Evolutionary conservation across 2,329 filamentous ascomycete species (phyloP).

Genomic region (Stemphylium beticola): DNA sequence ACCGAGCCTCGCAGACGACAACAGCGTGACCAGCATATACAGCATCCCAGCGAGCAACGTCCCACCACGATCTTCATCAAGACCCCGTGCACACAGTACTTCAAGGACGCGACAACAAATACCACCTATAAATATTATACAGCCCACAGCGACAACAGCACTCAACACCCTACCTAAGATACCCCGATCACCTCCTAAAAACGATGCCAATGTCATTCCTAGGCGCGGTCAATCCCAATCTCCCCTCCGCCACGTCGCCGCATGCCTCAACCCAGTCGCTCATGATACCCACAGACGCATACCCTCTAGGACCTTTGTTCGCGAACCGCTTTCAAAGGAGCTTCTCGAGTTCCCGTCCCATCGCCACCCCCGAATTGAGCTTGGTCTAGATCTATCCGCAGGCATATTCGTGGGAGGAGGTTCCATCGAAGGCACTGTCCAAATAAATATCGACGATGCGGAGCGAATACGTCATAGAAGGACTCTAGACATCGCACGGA

Average conservation of each 20-base stretch:
- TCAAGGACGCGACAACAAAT: constrained; percentile 29
- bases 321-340: constrained; percentile 54
- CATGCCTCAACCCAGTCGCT: constrained; percentile 50
- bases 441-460: constrained; percentile 56
- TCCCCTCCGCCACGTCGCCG: constrained; percentile 54
- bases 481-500: constrained; percentile 55
- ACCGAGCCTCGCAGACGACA: constrained; percentile 40
- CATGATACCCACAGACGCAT: constrained; percentile 52
- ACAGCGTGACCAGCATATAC: constrained; percentile 53
- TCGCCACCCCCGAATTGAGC: constrained; percentile 56
- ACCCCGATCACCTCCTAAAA: constrained; percentile 34
- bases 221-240: constrained; percentile 56
- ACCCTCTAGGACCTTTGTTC: constrained; percentile 58
- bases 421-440: constrained; percentile 59
- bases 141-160: constrained; percentile 21
- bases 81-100: constrained; percentile 32
- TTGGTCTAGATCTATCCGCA: constrained; percentile 58
- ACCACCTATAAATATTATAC: constrained; percentile 23
- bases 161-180: constrained; percentile 14
- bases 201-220: constrained; percentile 48
- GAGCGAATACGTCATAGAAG: constrained; percentile 53
- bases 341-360: constrained; percentile 58
- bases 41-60: constrained; percentile 54
- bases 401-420: constrained; percentile 63
- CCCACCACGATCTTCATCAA: constrained; percentile 55